These are phyloP conservation scores for Nemania diffusa DNA, from an alignment of 2,329 filamentous ascomycete species.

Conservation along the genomic window DNA sequence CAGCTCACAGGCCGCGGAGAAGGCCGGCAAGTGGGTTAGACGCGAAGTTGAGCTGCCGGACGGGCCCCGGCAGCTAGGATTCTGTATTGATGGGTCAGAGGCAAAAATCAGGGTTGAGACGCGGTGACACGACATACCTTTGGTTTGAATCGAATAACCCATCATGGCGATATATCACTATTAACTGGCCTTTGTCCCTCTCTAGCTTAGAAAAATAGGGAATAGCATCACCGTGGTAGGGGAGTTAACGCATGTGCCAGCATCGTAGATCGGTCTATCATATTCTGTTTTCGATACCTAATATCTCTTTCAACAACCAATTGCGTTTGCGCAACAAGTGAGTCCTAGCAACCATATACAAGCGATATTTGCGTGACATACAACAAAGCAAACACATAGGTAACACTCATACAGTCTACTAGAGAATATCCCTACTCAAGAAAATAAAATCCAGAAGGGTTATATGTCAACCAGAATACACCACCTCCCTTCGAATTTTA, in stretches of 20 bases:
- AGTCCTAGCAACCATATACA: neutral
- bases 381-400: constrained; percentile 1
- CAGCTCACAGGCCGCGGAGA: constrained; percentile 43
- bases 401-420: neutral
- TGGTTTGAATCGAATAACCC: constrained; percentile 1
- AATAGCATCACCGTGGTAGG: neutral
- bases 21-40: constrained; percentile 72
- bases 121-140: constrained; percentile 41
- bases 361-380: neutral
- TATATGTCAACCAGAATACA: neutral
- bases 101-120: constrained; percentile 77
- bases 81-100: constrained; percentile 80
- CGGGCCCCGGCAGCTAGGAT: constrained; percentile 83
- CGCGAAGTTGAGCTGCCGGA: constrained; percentile 83
- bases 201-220: neutral
- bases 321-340: neutral
- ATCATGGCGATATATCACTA: neutral
- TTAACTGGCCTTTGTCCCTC: neutral
- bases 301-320: neutral
- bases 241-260: neutral
- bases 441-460: neutral
- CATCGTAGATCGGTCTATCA: neutral
- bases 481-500: neutral
- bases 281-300: neutral
- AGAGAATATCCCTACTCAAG: neutral